phyloP scores from a whole-genome alignment of 225 moss, liverwort and hornwort genomes.

The Asterella californica region DNA sequence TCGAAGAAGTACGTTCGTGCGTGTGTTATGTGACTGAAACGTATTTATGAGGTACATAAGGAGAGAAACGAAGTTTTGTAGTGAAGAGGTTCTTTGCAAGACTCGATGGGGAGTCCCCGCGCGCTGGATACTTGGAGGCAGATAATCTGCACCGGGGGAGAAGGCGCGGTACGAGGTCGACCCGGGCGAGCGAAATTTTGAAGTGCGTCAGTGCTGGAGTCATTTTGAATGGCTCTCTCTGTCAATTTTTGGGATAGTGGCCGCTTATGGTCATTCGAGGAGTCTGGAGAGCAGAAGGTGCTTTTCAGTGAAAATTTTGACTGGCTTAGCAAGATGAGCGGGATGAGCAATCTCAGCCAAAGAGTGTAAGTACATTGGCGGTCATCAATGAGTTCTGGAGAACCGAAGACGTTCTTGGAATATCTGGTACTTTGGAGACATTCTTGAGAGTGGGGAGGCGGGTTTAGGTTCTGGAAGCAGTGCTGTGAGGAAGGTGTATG shows the following conservation, averaged over 20 bases:
- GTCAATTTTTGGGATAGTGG: constrained; percentile 5
- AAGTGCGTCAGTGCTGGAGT: constrained; percentile 12
- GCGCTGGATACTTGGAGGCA: not conserved
- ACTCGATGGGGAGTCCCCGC: not conserved
- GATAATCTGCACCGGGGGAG: too few species aligned
- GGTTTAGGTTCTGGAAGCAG: constrained; percentile 6
- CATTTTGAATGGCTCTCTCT: constrained; percentile 8
- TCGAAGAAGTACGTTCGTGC: not conserved
- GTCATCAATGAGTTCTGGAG: constrained; percentile 19
- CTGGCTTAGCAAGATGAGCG: constrained; percentile 5
- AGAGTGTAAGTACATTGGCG: constrained; percentile 23
- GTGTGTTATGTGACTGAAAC: not conserved
- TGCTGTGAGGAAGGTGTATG: not conserved
- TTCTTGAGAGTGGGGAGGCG: constrained; percentile 2
- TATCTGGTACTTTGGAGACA: not conserved
- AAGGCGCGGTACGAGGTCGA: not conserved
- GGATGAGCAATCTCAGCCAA: constrained; percentile 16
- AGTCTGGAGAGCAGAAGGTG: not conserved
- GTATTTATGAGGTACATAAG: constrained; percentile 3
- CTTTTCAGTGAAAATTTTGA: constrained; percentile 14
- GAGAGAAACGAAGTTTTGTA: not conserved
- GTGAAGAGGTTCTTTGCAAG: constrained; percentile 10
- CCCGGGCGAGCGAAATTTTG: constrained; percentile 1
- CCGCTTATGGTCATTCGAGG: constrained; percentile 17
- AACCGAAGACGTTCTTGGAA: not conserved